Conservation (phyloP, 2,329 filamentous ascomycete genomes). For the Diaporthe sp. region DNA sequence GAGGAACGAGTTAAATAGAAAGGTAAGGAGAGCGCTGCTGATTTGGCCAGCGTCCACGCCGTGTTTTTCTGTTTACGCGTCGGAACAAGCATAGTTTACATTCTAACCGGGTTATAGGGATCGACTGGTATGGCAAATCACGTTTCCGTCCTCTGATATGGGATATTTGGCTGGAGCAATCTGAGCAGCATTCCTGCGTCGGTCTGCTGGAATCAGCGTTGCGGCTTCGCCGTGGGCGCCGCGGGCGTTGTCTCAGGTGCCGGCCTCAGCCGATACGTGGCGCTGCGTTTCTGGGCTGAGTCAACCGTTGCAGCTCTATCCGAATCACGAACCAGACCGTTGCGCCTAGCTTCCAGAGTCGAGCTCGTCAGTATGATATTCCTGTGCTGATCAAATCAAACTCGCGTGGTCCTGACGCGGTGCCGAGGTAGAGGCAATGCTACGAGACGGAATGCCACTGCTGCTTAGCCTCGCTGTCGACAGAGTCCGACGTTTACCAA, state of each 20-base stretch:
- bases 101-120: slow-evolving; percentile 24
- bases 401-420: neutral
- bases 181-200: slow-evolving; percentile 27
- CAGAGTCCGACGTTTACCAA: neutral
- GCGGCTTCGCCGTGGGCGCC: neutral
- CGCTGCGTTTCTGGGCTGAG: slow-evolving; percentile 19
- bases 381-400: neutral
- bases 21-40: slow-evolving; percentile 23
- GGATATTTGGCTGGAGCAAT: neutral
- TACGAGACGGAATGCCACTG: slow-evolving; percentile 15
- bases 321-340: neutral
- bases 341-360: neutral
- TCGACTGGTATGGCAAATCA: neutral
- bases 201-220: slow-evolving; percentile 4
- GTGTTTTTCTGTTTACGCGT: slow-evolving; percentile 31
- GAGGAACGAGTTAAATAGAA: slow-evolving; percentile 35
- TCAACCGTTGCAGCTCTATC: slow-evolving; percentile 22
- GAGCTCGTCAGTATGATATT: neutral
- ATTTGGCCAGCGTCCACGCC: neutral
- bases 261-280: slow-evolving; percentile 22
- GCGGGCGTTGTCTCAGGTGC: slow-evolving; percentile 26
- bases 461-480: slow-evolving; percentile 1
- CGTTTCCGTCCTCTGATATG: slow-evolving; percentile 29
- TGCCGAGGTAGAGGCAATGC: neutral
- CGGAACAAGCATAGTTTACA: slow-evolving; percentile 15